These are phyloP conservation scores for Coniochaeta sp. DNA, from an alignment of 2,329 filamentous ascomycete species.

Conservation along the genomic window DNA sequence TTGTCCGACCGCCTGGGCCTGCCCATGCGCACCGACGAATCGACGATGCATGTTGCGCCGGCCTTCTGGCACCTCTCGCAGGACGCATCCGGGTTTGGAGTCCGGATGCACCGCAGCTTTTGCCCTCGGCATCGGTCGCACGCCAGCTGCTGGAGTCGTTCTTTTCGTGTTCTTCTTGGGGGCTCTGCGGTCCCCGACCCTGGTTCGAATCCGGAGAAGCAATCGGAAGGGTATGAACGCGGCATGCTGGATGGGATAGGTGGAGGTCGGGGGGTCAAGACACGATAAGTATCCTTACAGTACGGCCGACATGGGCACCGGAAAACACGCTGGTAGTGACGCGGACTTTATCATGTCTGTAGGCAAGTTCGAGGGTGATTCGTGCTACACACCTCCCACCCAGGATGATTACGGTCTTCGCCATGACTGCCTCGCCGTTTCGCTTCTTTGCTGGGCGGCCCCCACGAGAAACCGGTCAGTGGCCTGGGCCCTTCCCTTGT, in stretches of 20 bases:
- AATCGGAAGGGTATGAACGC: conserved; percentile 1
- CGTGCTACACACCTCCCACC: too few species aligned
- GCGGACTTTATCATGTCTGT: too few species aligned
- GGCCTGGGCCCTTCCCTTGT: too few species aligned
- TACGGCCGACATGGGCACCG: too few species aligned
- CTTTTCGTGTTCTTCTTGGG: neutral
- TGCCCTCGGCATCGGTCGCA: conserved; percentile 1
- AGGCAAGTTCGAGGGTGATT: too few species aligned
- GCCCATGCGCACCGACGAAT: conserved; percentile 3
- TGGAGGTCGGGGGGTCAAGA: neutral
- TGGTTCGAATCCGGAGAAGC: conserved; percentile 1
- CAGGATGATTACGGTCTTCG: too few species aligned
- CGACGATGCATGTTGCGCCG: conserved; percentile 3
- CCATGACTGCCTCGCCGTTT: too few species aligned
- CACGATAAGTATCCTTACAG: neutral
- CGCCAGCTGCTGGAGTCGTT: conserved; percentile 2
- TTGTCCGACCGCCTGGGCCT: conserved; percentile 1
- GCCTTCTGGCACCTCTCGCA: conserved; percentile 3
- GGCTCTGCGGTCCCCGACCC: neutral
- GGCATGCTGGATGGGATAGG: neutral
- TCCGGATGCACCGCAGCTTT: conserved; percentile 1
- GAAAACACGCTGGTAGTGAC: too few species aligned
- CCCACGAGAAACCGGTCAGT: too few species aligned
- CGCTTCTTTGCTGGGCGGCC: too few species aligned
- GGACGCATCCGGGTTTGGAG: neutral